Evolutionary conservation across 495 filamentous ascomycete species (phyloP).

Genomic region (Ramalina peruviana): DNA sequence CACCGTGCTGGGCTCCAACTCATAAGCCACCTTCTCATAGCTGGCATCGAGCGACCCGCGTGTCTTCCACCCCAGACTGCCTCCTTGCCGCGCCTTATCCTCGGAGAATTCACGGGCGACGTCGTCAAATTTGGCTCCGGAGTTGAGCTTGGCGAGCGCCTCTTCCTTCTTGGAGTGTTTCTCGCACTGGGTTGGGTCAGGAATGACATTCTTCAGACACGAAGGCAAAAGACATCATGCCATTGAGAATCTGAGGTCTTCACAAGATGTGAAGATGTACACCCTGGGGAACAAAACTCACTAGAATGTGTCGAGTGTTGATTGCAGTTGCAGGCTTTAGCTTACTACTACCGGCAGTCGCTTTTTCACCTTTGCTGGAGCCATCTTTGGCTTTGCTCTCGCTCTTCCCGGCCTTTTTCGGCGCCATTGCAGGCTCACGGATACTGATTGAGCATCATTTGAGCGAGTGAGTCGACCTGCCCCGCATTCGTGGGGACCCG

Average conservation of each 20-base stretch:
- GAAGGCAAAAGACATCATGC: background rate
- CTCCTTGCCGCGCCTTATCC: slow-evolving; percentile 77
- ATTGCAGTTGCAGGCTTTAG: slow-evolving; percentile 67
- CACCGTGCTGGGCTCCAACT: slow-evolving; percentile 64
- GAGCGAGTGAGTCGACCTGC: too few relatives aligned
- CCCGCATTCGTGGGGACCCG: too few relatives aligned
- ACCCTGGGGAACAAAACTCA: background rate
- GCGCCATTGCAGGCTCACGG: slow-evolving; percentile 25
- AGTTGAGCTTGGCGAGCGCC: slow-evolving; percentile 61
- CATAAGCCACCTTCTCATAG: slow-evolving; percentile 74
- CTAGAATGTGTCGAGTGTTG: slow-evolving; percentile 76
- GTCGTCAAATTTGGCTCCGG: slow-evolving; percentile 75
- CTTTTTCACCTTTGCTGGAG: slow-evolving; percentile 28
- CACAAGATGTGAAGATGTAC: background rate
- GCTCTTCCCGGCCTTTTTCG: slow-evolving; percentile 41
- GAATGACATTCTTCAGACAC: background rate
- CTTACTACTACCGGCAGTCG: slow-evolving; percentile 20
- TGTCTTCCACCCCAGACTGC: slow-evolving; percentile 71
- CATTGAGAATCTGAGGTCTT: background rate
- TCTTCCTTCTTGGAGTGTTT: slow-evolving; percentile 84
- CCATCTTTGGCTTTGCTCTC: slow-evolving; percentile 34
- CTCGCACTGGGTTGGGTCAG: slow-evolving; percentile 49
- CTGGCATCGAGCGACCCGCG: slow-evolving; percentile 56
- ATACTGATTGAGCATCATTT: too few relatives aligned
- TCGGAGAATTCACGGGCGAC: slow-evolving; percentile 77